Conservation (phyloP, 306 rosid species). For the Hippophae tibetana region DNA sequence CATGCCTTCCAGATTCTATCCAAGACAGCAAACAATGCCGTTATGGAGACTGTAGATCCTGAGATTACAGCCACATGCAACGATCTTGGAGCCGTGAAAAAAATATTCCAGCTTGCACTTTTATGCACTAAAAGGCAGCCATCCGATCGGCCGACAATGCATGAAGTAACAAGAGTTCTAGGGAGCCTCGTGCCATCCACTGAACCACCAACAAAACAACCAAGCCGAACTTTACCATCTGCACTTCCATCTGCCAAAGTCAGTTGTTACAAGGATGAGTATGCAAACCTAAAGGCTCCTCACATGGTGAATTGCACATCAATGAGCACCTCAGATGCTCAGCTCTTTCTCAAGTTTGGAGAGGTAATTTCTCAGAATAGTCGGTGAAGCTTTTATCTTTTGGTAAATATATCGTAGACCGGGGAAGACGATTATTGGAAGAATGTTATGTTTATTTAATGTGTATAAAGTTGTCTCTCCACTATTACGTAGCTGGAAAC, state of each 20-base stretch:
- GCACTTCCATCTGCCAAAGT: constrained; percentile 36
- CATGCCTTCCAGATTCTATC: constrained; percentile 50
- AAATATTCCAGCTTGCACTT: constrained; percentile 78
- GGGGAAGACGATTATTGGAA: background rate
- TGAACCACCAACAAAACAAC: constrained; percentile 24
- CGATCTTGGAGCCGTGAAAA: constrained; percentile 73
- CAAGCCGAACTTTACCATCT: constrained; percentile 10
- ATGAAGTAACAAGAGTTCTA: constrained; percentile 68
- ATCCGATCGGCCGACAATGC: constrained; percentile 77
- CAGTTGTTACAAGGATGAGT: constrained; percentile 68
- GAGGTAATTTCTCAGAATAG: constrained; percentile 91
- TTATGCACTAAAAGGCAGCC: constrained; percentile 78
- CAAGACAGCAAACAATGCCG: constrained; percentile 73
- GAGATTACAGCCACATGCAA: constrained; percentile 72
- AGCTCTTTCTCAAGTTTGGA: constrained; percentile 79
- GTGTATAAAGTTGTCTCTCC: constrained; percentile 30
- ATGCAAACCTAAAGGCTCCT: constrained; percentile 68
- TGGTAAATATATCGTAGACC: constrained; percentile 2
- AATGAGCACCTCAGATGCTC: constrained; percentile 88
- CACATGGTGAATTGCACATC: constrained; percentile 69
- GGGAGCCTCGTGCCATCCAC: constrained; percentile 42
- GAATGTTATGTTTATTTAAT: constrained; percentile 6
- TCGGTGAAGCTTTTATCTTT: constrained; percentile 23
- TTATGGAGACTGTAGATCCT: constrained; percentile 84
- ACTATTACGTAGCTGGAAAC: constrained; percentile 14